Base-by-base conservation (phyloP, 768 basidiomycete species). In the Lactifluus pinguis region DNA sequence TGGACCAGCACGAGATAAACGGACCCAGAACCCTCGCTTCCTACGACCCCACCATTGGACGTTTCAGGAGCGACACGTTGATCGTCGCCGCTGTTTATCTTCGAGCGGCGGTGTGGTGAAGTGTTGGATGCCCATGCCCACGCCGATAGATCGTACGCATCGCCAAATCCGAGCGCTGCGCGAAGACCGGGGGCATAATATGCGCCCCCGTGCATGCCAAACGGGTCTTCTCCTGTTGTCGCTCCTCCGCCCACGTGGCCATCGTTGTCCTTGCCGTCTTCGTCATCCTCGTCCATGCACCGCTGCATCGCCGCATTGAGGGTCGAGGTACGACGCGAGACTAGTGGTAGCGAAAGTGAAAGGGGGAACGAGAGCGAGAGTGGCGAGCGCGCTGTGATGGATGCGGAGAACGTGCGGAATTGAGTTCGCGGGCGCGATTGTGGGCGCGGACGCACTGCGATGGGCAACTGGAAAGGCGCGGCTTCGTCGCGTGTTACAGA, bases 91-190 rank as follows among this genome's bases (percentile, higher is more conserved):
- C 1, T 34, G 19, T 13, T 30, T 6, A 19, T 17, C 49, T 51
- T 61, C 2, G 44, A 6, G 29, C 15, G 17, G 36, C 55, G 42
- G 55, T n/a, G 44, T 6, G 60, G 55, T 19, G 50, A 45, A 39
- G 9, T 10, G 21, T 56, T 50, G 44, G 49, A 39, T 56, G 60
- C 60, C 60, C 60, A 62, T 17, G 55, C 38, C 61, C 61, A 62
- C 17, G 61, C 61, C 2, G 61, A 62, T 10, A 62, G 21, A 17
- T 62, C 56, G 47, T 62, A 62, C 38, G 61, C 56, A 21, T 62
- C 29, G 17, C 56, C 56, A 30, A 42, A 8, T 11, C 55, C 52
- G 38, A 61, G 54, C 29, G 60, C 60, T 4, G 41, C 42, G 13
- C 51, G 29, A 4, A 49, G 55, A 8, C 42, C 36, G 0, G 60